These are phyloP conservation scores for Sphagnum fallax DNA, from an alignment of 228 moss, liverwort and hornwort species.

Conservation along the genomic window DNA sequence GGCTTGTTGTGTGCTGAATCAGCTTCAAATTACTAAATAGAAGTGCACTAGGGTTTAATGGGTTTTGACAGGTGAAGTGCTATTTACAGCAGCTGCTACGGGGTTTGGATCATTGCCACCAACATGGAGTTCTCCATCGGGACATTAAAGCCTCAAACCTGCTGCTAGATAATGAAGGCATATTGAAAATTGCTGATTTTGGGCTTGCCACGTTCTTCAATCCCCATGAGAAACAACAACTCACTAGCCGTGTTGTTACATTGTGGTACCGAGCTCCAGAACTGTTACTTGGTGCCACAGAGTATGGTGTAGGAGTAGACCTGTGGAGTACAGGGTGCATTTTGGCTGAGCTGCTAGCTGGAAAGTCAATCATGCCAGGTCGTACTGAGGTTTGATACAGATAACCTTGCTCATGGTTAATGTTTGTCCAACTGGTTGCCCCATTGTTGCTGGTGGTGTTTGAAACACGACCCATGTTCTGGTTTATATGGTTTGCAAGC, in stretches of 20 bases:
- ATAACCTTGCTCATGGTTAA: no score
- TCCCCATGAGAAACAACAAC: conserved; percentile 43
- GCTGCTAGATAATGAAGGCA: conserved; percentile 40
- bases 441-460: no score
- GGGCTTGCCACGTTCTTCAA: conserved; percentile 54
- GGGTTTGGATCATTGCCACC: conserved; percentile 52
- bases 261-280: conserved; percentile 56
- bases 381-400: conserved; percentile 35
- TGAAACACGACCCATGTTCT: no score
- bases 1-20: no score
- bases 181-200: conserved; percentile 54
- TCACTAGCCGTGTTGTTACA: conserved; percentile 51
- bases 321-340: conserved; percentile 60
- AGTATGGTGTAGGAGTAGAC: conserved; percentile 51
- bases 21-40: no score
- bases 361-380: conserved; percentile 61
- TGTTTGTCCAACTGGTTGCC: no score
- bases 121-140: conserved; percentile 45
- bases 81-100: conserved; percentile 46
- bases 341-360: conserved; percentile 43
- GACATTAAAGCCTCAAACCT: conserved; percentile 55
- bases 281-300: conserved; percentile 44
- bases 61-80: conserved; percentile 38
- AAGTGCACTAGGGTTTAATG: no score
- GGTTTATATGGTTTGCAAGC: no score